Evolutionary conservation across 2,329 filamentous ascomycete genomes (phyloP), one percentile per base, ranked within the genome.

Genomic region (Ascochyta rabiei): DNA sequence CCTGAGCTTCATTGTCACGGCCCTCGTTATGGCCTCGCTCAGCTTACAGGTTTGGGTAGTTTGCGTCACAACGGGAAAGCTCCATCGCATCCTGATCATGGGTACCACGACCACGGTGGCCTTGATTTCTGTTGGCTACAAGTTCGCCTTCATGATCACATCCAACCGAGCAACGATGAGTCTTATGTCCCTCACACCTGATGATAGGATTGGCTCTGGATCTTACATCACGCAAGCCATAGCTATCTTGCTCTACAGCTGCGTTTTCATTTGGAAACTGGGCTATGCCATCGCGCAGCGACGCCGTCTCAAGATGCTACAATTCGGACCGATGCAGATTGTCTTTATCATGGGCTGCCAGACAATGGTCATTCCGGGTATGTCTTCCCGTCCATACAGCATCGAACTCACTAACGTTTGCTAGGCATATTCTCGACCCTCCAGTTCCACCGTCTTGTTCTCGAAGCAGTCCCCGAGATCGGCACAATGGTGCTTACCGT

Each of bases 311-410:
- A 84, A 85, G 1, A 77, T 88, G 64, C 80, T 76, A 50, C 81
- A 84, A 49, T 88, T 87, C 65, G 84, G 85, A 9, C 83, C 85
- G 1, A 85, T 89, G 79, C 84, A 87, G 62, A 81, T 87, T 52
- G 83, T 89, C 57, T 87, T 87, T 69, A 81, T 88, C 63, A 87
- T 88, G 81, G 84, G 85, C 42, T 86, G 83, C 57, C 86, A 88
- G 73, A 88, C 86, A 1, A 80, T 89, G 79, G 67, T 86, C 30
- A 77, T 89, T 57, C 87, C 87, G 68, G 82, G 86, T 87, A 68
- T 26, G 63, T 46, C 38, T 24, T 31, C 31, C 26, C 16, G 12
- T 4, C 13, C 4, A 4, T 37, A 19, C 23, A 24, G 39, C 21
- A 45, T 42, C 49, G 44, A 56, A 45, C 56, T 26, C 35, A 58